Evolutionary conservation across 202 grass and related monocot genomes (phyloP).

Genomic region (Panicum hallii): DNA sequence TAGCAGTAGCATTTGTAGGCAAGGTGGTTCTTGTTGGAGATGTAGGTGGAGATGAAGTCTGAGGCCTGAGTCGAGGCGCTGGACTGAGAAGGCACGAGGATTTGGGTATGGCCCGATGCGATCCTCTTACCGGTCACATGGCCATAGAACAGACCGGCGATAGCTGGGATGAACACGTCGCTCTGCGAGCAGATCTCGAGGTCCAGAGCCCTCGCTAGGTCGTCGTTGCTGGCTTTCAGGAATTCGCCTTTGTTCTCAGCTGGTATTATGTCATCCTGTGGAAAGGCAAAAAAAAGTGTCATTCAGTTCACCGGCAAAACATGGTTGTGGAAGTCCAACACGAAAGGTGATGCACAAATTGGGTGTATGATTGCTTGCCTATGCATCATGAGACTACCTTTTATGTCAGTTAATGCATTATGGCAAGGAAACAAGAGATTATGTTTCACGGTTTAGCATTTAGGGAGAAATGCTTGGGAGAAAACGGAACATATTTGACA

Average conservation of each 20-base stretch:
- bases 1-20: slow-evolving; percentile 89
- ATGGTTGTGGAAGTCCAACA: neutral
- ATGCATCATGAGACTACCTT: neutral
- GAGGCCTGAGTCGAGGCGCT: slow-evolving; percentile 42
- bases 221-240: slow-evolving; percentile 61
- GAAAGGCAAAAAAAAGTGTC: neutral
- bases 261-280: slow-evolving; percentile 81
- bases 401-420: slow-evolving; percentile 3
- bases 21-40: slow-evolving; percentile 79
- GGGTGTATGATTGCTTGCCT: neutral
- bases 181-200: slow-evolving; percentile 73
- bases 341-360: neutral
- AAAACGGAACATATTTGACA: slow-evolving; percentile 2
- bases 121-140: slow-evolving; percentile 83
- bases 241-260: slow-evolving; percentile 68
- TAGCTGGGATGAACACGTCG: slow-evolving; percentile 72
- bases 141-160: slow-evolving; percentile 72
- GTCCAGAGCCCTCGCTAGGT: slow-evolving; percentile 77
- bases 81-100: slow-evolving; percentile 58
- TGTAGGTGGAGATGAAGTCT: slow-evolving; percentile 73
- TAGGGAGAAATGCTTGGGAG: neutral
- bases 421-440: slow-evolving; percentile 19
- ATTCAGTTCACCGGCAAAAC: neutral
- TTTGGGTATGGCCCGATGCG: slow-evolving; percentile 54
- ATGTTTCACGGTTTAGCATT: neutral